Evolutionary conservation across 805 yeast genomes (phyloP).

Genomic region (Tetrapisispora iriomotensis): DNA sequence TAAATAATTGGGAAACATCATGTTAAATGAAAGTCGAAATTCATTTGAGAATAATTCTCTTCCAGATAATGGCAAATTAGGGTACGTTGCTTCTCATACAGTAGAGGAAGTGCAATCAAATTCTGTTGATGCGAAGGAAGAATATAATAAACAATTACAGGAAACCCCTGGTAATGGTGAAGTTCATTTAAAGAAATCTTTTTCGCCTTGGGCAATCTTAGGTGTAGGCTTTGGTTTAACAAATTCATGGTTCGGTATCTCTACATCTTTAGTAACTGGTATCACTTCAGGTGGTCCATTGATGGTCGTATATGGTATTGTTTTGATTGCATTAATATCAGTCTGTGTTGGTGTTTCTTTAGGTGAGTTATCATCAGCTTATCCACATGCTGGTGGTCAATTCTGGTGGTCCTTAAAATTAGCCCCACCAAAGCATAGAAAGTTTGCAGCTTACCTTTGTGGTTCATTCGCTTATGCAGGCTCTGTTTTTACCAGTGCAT

Average conservation of each 20-base stretch:
- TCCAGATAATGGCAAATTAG: too few relatives aligned
- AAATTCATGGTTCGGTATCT: slow-evolving; percentile 56
- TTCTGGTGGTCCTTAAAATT: slow-evolving; percentile 50
- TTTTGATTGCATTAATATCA: slow-evolving; percentile 42
- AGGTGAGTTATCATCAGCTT: slow-evolving; percentile 47
- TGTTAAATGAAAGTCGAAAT: too few relatives aligned
- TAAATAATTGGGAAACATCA: too few relatives aligned
- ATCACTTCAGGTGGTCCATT: slow-evolving; percentile 52
- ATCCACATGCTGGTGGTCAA: slow-evolving; percentile 59
- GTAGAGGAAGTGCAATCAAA: too few relatives aligned
- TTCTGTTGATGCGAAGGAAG: too few relatives aligned
- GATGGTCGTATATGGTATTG: slow-evolving; percentile 48
- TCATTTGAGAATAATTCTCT: too few relatives aligned
- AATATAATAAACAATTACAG: neutral
- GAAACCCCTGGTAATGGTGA: slow-evolving; percentile 11
- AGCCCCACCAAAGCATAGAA: slow-evolving; percentile 37
- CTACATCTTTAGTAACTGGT: slow-evolving; percentile 50
- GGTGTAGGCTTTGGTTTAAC: slow-evolving; percentile 58
- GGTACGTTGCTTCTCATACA: neutral
- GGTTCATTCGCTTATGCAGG: slow-evolving; percentile 62
- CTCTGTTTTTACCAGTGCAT: slow-evolving; percentile 52
- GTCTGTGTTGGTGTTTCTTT: slow-evolving; percentile 41
- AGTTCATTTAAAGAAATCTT: slow-evolving; percentile 31
- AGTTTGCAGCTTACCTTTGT: slow-evolving; percentile 47
- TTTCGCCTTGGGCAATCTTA: slow-evolving; percentile 40